A percentile compares a stretch with the other conserved stretches of the same genome.
phyloP scores from a whole-genome alignment of 129 eudicot genomes.

The Flaveria trinervia region DNA sequence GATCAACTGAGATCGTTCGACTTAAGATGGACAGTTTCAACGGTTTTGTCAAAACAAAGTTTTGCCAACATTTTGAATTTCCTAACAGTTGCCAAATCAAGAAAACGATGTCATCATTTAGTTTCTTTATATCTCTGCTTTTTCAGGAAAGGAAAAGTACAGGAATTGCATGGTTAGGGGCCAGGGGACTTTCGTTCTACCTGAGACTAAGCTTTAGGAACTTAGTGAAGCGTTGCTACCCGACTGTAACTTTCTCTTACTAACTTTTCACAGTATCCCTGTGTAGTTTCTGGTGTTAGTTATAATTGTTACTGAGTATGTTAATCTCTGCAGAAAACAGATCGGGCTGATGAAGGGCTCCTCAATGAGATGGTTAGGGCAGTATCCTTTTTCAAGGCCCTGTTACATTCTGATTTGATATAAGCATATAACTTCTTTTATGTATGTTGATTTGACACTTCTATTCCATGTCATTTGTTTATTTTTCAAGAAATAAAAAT shows the following conservation, averaged over 20 bases:
- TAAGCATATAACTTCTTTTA: neutral
- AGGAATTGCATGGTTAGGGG: slow-evolving; percentile 78
- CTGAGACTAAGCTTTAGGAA: slow-evolving; percentile 64
- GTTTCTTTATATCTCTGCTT: slow-evolving; percentile 1
- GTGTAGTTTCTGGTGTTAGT: slow-evolving; percentile 11
- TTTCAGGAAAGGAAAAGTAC: slow-evolving; percentile 72
- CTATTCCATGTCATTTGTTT: neutral
- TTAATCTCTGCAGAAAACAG: slow-evolving; percentile 50
- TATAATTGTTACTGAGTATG: slow-evolving; percentile 6
- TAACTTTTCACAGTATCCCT: slow-evolving; percentile 1
- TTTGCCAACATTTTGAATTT: neutral
- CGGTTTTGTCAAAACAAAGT: neutral
- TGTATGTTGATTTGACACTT: neutral
- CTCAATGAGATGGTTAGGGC: slow-evolving; percentile 79
- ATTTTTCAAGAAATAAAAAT: neutral
- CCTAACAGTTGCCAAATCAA: neutral
- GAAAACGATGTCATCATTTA: slow-evolving; percentile 3
- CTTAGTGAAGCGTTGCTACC: slow-evolving; percentile 73
- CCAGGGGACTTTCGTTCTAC: slow-evolving; percentile 64
- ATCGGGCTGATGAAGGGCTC: slow-evolving; percentile 83
- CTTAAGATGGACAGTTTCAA: slow-evolving; percentile 1
- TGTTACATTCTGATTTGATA: neutral
- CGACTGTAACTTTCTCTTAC: slow-evolving; percentile 53
- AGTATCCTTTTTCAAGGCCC: slow-evolving; percentile 65
- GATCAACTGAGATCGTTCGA: slow-evolving; percentile 13